Conservation (phyloP, 148 eudicot species). For the Euryodendron excelsum region DNA sequence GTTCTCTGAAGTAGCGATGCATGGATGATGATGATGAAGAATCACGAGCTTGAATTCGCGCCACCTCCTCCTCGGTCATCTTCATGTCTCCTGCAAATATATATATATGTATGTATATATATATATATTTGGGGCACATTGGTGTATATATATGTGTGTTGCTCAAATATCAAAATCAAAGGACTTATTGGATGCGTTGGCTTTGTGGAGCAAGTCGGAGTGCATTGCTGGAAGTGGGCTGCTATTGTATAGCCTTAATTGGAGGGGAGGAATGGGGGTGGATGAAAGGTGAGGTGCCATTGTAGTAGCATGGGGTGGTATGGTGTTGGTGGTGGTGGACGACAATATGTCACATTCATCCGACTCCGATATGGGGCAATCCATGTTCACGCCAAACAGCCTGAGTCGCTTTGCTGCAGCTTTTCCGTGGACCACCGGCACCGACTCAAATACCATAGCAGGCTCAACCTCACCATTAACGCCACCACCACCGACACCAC, state of each 20-base stretch:
- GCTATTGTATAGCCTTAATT: constrained; percentile 35
- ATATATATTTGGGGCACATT: not conserved
- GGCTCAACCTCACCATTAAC: constrained; percentile 9
- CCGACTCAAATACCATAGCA: constrained; percentile 55
- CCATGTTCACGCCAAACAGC: constrained; percentile 95
- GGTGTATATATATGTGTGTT: not conserved
- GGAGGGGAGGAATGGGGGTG: constrained; percentile 23
- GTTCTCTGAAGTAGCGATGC: no score
- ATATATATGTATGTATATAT: not conserved
- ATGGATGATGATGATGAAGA: not conserved
- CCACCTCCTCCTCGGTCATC: not conserved
- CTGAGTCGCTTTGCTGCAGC: constrained; percentile 77
- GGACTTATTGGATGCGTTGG: constrained; percentile 47
- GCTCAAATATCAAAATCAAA: constrained; percentile 50
- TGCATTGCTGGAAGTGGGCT: constrained; percentile 5
- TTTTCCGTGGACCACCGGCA: constrained; percentile 73
- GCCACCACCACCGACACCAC: constrained; percentile 8
- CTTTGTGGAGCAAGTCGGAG: constrained; percentile 26
- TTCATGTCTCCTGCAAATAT: not conserved
- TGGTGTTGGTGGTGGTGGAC: constrained; percentile 23
- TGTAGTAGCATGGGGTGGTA: not conserved
- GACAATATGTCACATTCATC: constrained; percentile 36
- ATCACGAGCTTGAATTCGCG: not conserved
- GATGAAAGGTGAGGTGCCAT: constrained; percentile 12
- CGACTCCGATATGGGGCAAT: constrained; percentile 51